Conservation (phyloP, 495 filamentous ascomycete species). For the Parachaetomium inaequale region DNA sequence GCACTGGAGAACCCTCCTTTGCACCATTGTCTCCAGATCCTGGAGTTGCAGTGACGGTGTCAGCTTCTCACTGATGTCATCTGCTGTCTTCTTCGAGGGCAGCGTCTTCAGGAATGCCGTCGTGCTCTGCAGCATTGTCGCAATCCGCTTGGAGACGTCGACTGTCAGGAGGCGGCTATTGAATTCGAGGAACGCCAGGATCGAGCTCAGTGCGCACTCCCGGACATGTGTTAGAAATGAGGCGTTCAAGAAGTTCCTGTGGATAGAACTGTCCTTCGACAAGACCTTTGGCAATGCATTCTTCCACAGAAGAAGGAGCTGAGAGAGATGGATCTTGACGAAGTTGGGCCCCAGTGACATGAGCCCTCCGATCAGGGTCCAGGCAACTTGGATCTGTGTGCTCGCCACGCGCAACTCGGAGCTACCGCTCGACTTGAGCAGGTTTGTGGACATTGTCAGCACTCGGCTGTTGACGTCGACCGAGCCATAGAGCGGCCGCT, state of each 20-base stretch:
- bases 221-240: conserved; percentile 92
- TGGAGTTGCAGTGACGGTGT: conserved; percentile 84
- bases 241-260: conserved; percentile 77
- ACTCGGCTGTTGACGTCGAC: conserved; percentile 92
- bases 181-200: conserved; percentile 89
- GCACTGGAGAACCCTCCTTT: conserved; percentile 87
- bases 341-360: conserved; percentile 98
- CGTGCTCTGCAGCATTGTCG: conserved; percentile 93
- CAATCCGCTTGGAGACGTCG: conserved; percentile 91
- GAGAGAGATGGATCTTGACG: conserved; percentile 96
- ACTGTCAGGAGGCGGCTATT: conserved; percentile 88
- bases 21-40: conserved; percentile 90
- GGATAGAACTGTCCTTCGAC: conserved; percentile 78
- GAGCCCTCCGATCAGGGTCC: conserved; percentile 92
- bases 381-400: conserved; percentile 95
- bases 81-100: conserved; percentile 78
- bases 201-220: conserved; percentile 89
- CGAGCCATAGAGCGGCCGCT: conserved; percentile 89
- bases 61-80: conserved; percentile 81
- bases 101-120: conserved; percentile 80
- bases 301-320: conserved; percentile 95
- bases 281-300: conserved; percentile 94
- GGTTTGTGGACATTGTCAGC: conserved; percentile 81
- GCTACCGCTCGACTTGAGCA: conserved; percentile 89
- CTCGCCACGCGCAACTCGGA: conserved; percentile 87